Conservation (phyloP, 179 eudicot genomes). For the Corrigiola litoralis region DNA sequence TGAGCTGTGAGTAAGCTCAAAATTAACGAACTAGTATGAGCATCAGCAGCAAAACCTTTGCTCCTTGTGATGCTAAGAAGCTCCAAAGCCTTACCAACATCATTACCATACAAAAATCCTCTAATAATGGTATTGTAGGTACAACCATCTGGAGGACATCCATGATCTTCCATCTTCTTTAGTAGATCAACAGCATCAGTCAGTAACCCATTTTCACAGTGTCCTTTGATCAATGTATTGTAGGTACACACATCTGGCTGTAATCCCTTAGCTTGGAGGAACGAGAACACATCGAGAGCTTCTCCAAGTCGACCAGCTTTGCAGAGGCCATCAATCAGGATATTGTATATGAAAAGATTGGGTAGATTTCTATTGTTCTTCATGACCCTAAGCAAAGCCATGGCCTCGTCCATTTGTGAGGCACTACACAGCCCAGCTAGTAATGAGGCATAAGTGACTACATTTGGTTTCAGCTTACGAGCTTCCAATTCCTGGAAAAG, state of each 20-base stretch:
- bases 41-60: slow-evolving; percentile 2
- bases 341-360: background rate
- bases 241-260: slow-evolving; percentile 7
- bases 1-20: background rate
- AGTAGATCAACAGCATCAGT: background rate
- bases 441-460: slow-evolving; percentile 14
- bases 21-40: background rate
- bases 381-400: slow-evolving; percentile 1
- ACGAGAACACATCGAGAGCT: background rate
- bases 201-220: background rate
- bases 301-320: slow-evolving; percentile 5
- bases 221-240: slow-evolving; percentile 11
- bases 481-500: slow-evolving; percentile 28
- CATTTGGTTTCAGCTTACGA: slow-evolving; percentile 6
- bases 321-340: slow-evolving; percentile 19
- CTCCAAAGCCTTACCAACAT: background rate
- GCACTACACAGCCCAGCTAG: slow-evolving; percentile 28
- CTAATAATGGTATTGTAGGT: background rate
- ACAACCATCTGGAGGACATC: background rate
- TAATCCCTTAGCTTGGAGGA: slow-evolving; percentile 9
- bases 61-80: background rate
- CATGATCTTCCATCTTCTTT: background rate
- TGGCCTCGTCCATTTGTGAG: slow-evolving; percentile 14
- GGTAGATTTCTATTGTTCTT: slow-evolving; percentile 1
- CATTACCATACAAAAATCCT: background rate